Percentiles rank a stretch among this genome's conserved stretches.
Evolutionary conservation across 129 eudicot genomes (phyloP).

Genomic region (Artemisia tridentata): DNA sequence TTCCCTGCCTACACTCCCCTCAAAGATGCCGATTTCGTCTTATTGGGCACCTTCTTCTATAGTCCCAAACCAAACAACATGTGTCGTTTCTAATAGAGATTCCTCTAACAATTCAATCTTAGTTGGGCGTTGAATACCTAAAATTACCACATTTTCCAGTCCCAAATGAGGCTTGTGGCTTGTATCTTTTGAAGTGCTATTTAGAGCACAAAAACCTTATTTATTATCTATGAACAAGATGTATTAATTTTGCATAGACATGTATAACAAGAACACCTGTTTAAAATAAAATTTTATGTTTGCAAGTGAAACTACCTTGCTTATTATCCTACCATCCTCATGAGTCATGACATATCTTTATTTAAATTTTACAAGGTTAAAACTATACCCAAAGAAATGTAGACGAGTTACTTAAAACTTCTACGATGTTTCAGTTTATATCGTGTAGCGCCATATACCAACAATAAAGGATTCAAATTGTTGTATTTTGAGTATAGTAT

Average conservation of each 20-base stretch:
- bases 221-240: too few species aligned
- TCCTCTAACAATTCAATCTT: not conserved
- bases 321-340: too few species aligned
- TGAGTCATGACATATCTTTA: too few species aligned
- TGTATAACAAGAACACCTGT: too few species aligned
- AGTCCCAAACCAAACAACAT: not conserved
- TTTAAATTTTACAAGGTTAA: too few species aligned
- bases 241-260: too few species aligned
- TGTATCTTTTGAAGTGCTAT: not conserved
- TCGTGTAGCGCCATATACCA: not conserved
- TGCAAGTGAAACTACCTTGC: too few species aligned
- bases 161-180: not conserved
- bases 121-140: not conserved
- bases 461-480: not conserved
- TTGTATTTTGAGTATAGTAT: not conserved
- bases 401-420: too few species aligned
- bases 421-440: not conserved
- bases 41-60: slow-evolving; percentile 15
- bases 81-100: not conserved
- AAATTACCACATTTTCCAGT: not conserved
- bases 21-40: slow-evolving; percentile 30
- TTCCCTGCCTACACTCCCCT: slow-evolving; percentile 36
- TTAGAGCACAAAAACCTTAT: not conserved
- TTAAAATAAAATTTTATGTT: too few species aligned
- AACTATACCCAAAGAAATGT: too few species aligned